Conservation (phyloP, 2,329 filamentous ascomycete genomes). For the Penicillium palitans region DNA sequence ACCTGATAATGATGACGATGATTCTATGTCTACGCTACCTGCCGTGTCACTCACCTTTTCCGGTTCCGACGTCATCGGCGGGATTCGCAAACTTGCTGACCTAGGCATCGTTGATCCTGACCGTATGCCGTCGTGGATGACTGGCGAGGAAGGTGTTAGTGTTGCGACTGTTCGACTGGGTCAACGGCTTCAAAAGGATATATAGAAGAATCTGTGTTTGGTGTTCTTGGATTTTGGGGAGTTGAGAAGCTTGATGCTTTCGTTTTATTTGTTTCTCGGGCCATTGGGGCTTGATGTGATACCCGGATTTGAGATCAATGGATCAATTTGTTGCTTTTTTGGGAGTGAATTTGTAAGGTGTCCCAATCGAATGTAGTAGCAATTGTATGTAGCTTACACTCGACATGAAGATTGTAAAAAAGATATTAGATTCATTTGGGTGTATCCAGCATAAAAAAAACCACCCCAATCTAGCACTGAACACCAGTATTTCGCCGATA, state of each 20-base stretch:
- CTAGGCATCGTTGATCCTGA: slow-evolving; percentile 69
- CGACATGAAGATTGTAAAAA: background rate
- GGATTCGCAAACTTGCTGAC: slow-evolving; percentile 75
- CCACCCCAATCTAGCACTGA: background rate
- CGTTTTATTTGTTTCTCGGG: slow-evolving; percentile 1
- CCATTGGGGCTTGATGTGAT: slow-evolving; percentile 15
- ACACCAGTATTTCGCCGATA: background rate
- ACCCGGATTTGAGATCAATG: slow-evolving; percentile 13
- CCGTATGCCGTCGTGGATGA: slow-evolving; percentile 87
- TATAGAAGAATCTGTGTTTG: background rate
- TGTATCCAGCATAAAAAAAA: background rate
- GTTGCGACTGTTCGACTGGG: slow-evolving; percentile 68
- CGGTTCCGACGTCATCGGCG: slow-evolving; percentile 77
- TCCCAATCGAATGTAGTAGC: background rate
- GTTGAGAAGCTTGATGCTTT: slow-evolving; percentile 10
- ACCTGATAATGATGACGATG: slow-evolving; percentile 14
- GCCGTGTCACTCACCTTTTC: slow-evolving; percentile 62
- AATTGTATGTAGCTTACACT: background rate
- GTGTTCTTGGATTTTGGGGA: background rate
- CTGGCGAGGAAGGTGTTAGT: slow-evolving; percentile 79
- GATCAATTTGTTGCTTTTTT: slow-evolving; percentile 7
- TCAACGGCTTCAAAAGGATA: slow-evolving; percentile 24
- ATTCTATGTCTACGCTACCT: slow-evolving; percentile 15
- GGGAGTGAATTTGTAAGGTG: background rate
- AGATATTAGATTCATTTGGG: background rate